A percentile compares a stretch with the other conserved stretches of the same genome.
These are phyloP conservation scores for Hericium erinaceus DNA, from an alignment of 768 basidiomycete genomes.

Conservation along the genomic window DNA sequence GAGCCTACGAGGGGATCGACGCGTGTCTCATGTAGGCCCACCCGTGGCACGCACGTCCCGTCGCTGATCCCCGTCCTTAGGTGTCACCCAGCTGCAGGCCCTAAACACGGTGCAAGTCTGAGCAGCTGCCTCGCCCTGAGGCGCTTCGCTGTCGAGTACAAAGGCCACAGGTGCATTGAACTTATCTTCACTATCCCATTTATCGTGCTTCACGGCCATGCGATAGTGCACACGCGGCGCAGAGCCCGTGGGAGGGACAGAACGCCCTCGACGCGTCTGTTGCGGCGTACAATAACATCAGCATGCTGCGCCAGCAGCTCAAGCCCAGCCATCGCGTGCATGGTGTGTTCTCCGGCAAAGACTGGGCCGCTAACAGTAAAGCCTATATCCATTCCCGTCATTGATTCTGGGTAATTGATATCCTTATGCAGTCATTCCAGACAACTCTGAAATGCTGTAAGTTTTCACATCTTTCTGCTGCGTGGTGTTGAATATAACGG, in stretches of 20 bases:
- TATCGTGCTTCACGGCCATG: background rate
- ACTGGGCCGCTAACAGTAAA: conserved; percentile 69
- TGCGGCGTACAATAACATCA: conserved; percentile 71
- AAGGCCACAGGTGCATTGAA: conserved; percentile 56
- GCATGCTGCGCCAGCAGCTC: conserved; percentile 74
- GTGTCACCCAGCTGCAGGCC: conserved; percentile 80
- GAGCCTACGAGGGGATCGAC: conserved; percentile 69
- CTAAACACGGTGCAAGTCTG: conserved; percentile 56
- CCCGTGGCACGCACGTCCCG: background rate
- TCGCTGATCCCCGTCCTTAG: conserved; percentile 24
- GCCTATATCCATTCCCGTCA: no score
- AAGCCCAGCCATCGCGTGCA: conserved; percentile 72
- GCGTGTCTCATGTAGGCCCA: conserved; percentile 59
- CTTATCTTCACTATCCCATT: background rate
- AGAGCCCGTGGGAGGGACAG: conserved; percentile 78
- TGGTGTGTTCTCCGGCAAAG: conserved; percentile 65
- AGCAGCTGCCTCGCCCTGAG: conserved; percentile 56
- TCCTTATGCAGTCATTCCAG: conserved; percentile 90
- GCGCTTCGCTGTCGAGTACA: conserved; percentile 51
- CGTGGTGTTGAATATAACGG: background rate
- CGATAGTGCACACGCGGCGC: conserved; percentile 62
- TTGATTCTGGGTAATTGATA: no score
- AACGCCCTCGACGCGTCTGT: conserved; percentile 87
- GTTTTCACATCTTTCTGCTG: conserved; percentile 12
- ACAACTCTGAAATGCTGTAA: conserved; percentile 65